Percentiles rank a stretch among this genome's conserved stretches.
phyloP scores from a whole-genome alignment of 1,139 yeast genomes.

The Entelexis sorbosivorans region DNA sequence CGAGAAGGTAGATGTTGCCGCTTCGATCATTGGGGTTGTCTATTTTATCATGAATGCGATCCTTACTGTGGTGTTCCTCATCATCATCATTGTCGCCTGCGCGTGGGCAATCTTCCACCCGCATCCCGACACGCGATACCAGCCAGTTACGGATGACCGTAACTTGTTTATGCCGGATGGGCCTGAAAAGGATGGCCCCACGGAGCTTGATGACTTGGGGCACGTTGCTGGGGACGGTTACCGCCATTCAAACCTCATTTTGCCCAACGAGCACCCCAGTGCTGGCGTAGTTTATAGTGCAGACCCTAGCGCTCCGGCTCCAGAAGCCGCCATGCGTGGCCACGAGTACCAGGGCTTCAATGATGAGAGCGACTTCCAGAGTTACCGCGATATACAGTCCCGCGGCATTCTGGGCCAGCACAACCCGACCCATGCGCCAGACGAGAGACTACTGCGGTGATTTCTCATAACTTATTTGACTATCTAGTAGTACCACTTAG shows the following conservation, averaged over 20 bases:
- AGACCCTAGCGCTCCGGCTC: slow-evolving; percentile 3
- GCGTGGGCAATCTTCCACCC: slow-evolving; percentile 70
- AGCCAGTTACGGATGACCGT: slow-evolving; percentile 95
- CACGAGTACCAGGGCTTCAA: slow-evolving; percentile 1
- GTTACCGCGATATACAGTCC: slow-evolving; percentile 19
- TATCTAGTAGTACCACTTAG: too few species aligned
- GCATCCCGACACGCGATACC: slow-evolving; percentile 91
- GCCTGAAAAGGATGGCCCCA: slow-evolving; percentile 39
- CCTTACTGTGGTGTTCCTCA: slow-evolving; percentile 68
- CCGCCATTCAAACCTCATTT: slow-evolving; percentile 13
- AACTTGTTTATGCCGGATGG: slow-evolving; percentile 65
- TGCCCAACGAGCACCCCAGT: slow-evolving; percentile 6
- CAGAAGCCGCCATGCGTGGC: slow-evolving; percentile 2
- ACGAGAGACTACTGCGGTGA: background rate
- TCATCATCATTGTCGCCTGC: slow-evolving; percentile 82
- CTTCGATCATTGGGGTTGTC: slow-evolving; percentile 88
- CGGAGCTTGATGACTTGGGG: slow-evolving; percentile 80
- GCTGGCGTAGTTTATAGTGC: slow-evolving; percentile 8
- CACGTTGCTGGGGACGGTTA: slow-evolving; percentile 64
- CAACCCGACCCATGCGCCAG: background rate
- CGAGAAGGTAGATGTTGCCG: slow-evolving; percentile 67
- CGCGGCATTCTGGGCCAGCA: slow-evolving; percentile 15
- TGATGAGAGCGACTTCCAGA: slow-evolving; percentile 9
- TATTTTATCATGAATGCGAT: slow-evolving; percentile 82
- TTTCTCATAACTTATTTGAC: background rate